Evolutionary conservation across 176 grass and related monocot species (phyloP).

Genomic region (Phoenix roebelenii): DNA sequence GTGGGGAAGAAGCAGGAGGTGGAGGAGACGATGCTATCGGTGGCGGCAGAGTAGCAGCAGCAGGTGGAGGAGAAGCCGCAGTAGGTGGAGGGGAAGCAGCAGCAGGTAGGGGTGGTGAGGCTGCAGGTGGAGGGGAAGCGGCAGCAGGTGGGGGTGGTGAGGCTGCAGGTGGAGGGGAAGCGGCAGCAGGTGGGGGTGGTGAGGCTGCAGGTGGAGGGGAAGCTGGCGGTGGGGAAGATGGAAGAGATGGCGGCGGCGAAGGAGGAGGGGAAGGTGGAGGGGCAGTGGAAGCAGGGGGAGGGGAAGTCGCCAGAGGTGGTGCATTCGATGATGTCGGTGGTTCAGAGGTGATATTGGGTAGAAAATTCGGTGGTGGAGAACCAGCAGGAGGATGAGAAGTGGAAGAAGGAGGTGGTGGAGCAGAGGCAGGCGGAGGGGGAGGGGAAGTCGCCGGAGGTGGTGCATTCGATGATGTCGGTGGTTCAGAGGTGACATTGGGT

Average conservation of each 20-base stretch:
- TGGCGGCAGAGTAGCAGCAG: constrained; percentile 25
- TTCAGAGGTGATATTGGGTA: constrained; percentile 14
- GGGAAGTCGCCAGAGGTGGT: constrained; percentile 1
- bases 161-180: constrained; percentile 6
- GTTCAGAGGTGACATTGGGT: constrained; percentile 15
- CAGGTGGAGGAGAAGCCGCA: neutral
- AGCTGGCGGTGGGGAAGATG: neutral
- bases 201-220: constrained; percentile 27
- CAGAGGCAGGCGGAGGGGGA: too few relatives aligned
- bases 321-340: neutral
- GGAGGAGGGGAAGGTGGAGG: too few relatives aligned
- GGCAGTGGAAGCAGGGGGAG: too few relatives aligned
- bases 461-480: neutral
- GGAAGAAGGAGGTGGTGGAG: neutral
- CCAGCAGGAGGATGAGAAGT: neutral
- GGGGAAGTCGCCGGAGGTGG: constrained; percentile 3
- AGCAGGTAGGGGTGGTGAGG: neutral
- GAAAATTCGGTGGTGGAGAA: neutral
- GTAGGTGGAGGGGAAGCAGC: neutral
- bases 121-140: neutral
- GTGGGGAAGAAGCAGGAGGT: constrained; percentile 6
- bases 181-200: constrained; percentile 18
- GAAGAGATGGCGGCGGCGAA: too few relatives aligned
- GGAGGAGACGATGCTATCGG: constrained; percentile 1
- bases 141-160: constrained; percentile 13